Percentiles rank a stretch among this genome's conserved stretches.
These are phyloP conservation scores for Fusarium nanum DNA, from an alignment of 2,329 filamentous ascomycete genomes.

Conservation along the genomic window DNA sequence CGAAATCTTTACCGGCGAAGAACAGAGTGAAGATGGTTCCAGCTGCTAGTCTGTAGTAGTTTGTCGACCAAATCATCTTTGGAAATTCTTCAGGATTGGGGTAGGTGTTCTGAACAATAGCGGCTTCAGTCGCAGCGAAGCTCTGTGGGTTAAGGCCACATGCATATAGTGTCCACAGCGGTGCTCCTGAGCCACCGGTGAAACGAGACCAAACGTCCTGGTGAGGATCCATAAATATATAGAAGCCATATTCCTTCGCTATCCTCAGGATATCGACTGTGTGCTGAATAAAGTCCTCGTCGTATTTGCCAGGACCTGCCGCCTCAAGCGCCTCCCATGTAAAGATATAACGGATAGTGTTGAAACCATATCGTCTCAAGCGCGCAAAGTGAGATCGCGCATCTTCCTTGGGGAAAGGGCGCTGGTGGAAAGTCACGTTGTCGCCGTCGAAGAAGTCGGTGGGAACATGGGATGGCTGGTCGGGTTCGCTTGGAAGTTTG, in stretches of 20 bases:
- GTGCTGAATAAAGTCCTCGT: conserved; percentile 92
- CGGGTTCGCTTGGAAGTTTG: conserved; percentile 85
- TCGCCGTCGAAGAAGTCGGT: conserved; percentile 93
- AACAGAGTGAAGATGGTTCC: conserved; percentile 95
- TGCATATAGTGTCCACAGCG: conserved; percentile 97
- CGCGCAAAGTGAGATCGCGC: conserved; percentile 88
- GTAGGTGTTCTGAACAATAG: conserved; percentile 94
- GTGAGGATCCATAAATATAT: conserved; percentile 98
- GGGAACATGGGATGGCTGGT: conserved; percentile 81
- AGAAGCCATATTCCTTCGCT: conserved; percentile 92
- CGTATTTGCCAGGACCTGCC: conserved; percentile 88
- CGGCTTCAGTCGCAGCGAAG: conserved; percentile 88
- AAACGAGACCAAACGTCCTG: conserved; percentile 99
- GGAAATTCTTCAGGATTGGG: conserved; percentile 86
- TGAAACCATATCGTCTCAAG: conserved; percentile 91
- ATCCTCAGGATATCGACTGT: conserved; percentile 86
- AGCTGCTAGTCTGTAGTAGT: conserved; percentile 87
- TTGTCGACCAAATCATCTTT: conserved; percentile 99
- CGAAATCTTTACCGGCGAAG: conserved; percentile 90
- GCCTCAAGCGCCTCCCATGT: conserved; percentile 99
- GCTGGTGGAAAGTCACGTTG: conserved; percentile 85
- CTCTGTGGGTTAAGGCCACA: conserved; percentile 88
- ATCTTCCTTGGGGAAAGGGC: conserved; percentile 86
- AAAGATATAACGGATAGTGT: conserved; percentile 95
- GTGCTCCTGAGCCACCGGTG: conserved; percentile 92